A percentile compares a stretch with the other conserved stretches of the same genome.
These are phyloP conservation scores for Lavandula angustifolia DNA, from an alignment of 257 asterid genomes.

Conservation along the genomic window DNA sequence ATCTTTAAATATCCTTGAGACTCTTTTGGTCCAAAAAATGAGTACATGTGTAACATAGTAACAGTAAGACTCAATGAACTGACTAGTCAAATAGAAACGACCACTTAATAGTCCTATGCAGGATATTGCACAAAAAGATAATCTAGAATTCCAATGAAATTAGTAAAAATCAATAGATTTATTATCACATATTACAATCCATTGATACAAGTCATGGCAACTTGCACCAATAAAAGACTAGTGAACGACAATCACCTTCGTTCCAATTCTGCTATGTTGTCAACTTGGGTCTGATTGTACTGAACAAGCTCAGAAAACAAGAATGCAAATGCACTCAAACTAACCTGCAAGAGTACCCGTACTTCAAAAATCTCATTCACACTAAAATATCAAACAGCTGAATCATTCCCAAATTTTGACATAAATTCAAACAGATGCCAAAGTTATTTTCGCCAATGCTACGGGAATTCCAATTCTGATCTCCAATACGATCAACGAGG, in stretches of 20 bases:
- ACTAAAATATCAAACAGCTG: slow-evolving; percentile 7
- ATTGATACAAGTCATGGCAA: too few relatives aligned
- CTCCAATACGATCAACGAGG: background rate
- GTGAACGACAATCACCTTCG: slow-evolving; percentile 47
- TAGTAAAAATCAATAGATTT: too few relatives aligned
- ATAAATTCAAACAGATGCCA: background rate
- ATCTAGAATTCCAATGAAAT: too few relatives aligned
- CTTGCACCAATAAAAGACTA: background rate
- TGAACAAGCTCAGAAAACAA: slow-evolving; percentile 92
- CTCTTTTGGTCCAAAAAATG: too few relatives aligned
- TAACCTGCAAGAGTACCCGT: slow-evolving; percentile 52
- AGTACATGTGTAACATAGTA: too few relatives aligned
- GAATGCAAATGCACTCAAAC: slow-evolving; percentile 86
- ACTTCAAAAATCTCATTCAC: slow-evolving; percentile 4
- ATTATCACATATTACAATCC: too few relatives aligned
- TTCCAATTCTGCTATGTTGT: slow-evolving; percentile 76
- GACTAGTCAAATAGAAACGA: too few relatives aligned
- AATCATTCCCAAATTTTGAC: background rate
- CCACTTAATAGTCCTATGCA: too few relatives aligned
- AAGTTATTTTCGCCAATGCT: background rate
- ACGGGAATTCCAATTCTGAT: background rate
- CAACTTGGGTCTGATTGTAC: slow-evolving; percentile 91
- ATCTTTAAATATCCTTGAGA: background rate
- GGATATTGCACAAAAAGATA: too few relatives aligned
- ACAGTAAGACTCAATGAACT: too few relatives aligned